A percentile compares a stretch with the other conserved stretches of the same genome.
Evolutionary conservation across 345 rosid genomes (phyloP).

Genomic region (Theobroma cacao): DNA sequence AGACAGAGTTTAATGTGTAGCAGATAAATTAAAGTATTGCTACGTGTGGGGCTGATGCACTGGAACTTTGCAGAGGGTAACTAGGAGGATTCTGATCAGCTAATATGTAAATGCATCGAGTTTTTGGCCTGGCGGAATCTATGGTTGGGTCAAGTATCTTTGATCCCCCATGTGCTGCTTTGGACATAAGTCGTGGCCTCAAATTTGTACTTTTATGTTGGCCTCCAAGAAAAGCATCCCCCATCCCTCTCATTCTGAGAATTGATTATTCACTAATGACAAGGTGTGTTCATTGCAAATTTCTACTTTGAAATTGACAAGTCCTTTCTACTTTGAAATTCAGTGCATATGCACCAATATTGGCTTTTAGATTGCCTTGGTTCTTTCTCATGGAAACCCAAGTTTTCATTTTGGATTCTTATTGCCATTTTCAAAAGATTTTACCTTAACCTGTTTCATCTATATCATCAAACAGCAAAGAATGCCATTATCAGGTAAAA

Average conservation of each 20-base stretch:
- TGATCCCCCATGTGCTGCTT: constrained; percentile 16
- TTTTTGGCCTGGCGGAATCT: constrained; percentile 26
- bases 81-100: constrained; percentile 5
- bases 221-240: background rate
- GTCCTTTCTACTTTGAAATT: background rate
- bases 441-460: background rate
- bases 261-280: background rate
- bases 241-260: background rate
- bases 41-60: background rate
- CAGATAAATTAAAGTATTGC: background rate
- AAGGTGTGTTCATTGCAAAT: background rate
- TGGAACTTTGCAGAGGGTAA: constrained; percentile 19
- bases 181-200: constrained; percentile 11
- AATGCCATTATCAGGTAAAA: background rate
- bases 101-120: constrained; percentile 17
- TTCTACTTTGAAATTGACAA: background rate
- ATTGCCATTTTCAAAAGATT: background rate
- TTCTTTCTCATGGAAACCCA: background rate
- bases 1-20: background rate
- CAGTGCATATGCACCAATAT: too few species aligned
- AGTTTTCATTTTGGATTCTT: background rate
- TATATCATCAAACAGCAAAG: background rate
- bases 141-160: constrained; percentile 4
- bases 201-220: constrained; percentile 6
- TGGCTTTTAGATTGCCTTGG: too few species aligned